phyloP scores from a whole-genome alignment of 441 rosid species.

The Gossypium gossypioides region DNA sequence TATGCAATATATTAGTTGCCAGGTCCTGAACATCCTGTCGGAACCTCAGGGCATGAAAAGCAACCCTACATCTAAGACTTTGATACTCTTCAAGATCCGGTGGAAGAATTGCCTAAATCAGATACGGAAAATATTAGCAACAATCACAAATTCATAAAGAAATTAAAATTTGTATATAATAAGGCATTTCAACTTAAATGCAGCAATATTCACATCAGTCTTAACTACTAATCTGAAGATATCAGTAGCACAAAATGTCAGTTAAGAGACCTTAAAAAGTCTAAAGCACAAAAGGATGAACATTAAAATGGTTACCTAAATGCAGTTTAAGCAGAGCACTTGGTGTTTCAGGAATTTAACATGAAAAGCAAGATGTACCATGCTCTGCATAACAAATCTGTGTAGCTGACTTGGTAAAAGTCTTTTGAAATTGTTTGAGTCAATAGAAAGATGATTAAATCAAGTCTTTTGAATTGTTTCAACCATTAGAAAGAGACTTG shows the following conservation, averaged over 20 bases:
- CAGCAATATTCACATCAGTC: neutral
- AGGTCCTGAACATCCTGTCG: constrained; percentile 63
- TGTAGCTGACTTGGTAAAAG: neutral
- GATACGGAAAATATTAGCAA: constrained; percentile 13
- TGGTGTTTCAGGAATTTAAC: neutral
- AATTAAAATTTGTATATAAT: neutral
- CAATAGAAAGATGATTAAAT: neutral
- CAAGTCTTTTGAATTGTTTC: neutral
- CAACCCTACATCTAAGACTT: constrained; percentile 85
- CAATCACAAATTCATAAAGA: neutral
- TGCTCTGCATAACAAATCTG: neutral
- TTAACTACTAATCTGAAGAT: neutral
- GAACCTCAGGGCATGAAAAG: constrained; percentile 74
- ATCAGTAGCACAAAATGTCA: neutral
- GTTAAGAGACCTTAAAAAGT: neutral
- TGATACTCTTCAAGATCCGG: constrained; percentile 78
- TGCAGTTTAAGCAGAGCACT: neutral
- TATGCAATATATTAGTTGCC: constrained; percentile 41
- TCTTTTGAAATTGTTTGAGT: neutral
- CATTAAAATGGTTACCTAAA: neutral
- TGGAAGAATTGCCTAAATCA: constrained; percentile 65
- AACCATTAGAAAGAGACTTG: neutral
- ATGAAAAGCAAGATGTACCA: neutral
- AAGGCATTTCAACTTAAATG: neutral
- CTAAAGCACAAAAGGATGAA: neutral